Evolutionary conservation across 176 grass and related monocot genomes (phyloP).

Genomic region (Aegilops umbellulata): DNA sequence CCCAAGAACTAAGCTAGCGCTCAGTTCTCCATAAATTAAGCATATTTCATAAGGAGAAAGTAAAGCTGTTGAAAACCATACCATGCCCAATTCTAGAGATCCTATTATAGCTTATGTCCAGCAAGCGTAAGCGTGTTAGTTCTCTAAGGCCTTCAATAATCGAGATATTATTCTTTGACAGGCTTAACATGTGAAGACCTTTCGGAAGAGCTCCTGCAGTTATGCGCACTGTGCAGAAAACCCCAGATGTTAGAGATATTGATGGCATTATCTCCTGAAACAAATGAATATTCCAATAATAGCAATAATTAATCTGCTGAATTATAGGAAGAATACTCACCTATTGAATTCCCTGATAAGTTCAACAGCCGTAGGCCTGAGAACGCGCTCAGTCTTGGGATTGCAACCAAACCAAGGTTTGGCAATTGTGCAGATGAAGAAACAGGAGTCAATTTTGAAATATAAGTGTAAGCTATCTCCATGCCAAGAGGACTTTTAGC

Average conservation of each 20-base stretch:
- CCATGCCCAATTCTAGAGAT: constrained; percentile 93
- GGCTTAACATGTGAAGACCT: constrained; percentile 93
- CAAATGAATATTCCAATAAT: constrained; percentile 3
- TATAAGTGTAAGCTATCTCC: constrained; percentile 87
- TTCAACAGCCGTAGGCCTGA: constrained; percentile 65
- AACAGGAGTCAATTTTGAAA: constrained; percentile 74
- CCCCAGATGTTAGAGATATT: constrained; percentile 7
- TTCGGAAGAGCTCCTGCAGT: constrained; percentile 81
- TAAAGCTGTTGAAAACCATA: constrained; percentile 38
- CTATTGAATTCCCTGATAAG: constrained; percentile 81
- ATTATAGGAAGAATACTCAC: constrained; percentile 40
- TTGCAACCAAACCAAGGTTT: constrained; percentile 66
- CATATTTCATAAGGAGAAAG: constrained; percentile 4
- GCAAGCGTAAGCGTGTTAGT: constrained; percentile 70
- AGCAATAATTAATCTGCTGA: background rate
- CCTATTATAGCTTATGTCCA: constrained; percentile 87
- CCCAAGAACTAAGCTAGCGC: background rate
- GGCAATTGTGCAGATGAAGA: constrained; percentile 72
- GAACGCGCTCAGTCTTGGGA: constrained; percentile 75
- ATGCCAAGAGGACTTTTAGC: constrained; percentile 69
- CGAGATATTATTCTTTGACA: constrained; percentile 89
- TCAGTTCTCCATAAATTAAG: background rate
- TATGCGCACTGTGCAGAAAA: constrained; percentile 66
- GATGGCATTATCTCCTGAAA: constrained; percentile 8
- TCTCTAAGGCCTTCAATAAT: constrained; percentile 92